Base-by-base conservation (phyloP, 2,329 filamentous ascomycete genomes). In the Verticillium albo-atrum region DNA sequence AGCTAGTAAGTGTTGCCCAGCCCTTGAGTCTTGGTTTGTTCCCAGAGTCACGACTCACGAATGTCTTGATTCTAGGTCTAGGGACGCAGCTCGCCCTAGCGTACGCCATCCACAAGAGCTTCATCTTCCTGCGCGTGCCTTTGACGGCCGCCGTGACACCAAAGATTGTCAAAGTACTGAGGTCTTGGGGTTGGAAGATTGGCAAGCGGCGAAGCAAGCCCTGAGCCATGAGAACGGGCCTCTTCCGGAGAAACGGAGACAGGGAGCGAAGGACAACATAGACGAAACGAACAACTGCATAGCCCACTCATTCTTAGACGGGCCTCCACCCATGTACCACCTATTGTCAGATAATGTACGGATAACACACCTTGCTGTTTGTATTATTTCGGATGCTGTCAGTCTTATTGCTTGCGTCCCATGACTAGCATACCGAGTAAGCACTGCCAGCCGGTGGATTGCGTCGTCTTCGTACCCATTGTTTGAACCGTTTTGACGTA, bases 101-200 rank as follows among this genome's bases (percentile, higher is more conserved):
- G 14, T 99, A 99, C 71, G 94, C 94, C 28, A 91, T 99, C 60
- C 95, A 99, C 81, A 99, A 99, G 78, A 96, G 90, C 67, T 92
- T 98, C 74, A 97, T 99, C 69, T 97, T 99, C 74, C 75, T 98
- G 65, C 86, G 95, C n/a, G 92, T 99, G 10, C 95, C 95, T 9
- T 77, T 98, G 64, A 95, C 95, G 1, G 92, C 91, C 14, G 94
- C 92, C 3, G 82, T 98, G 34, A 92, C 91, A 9, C 95, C 95
- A 1, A 97, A 96, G 75, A 88, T 98, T n/a, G 95, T 97, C 68
- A 96, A 92, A 75, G 85, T 87, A 14, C 79, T 99, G 28, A 82
- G 94, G 64, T 83, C 86, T 14, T 97, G 94, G 92, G 95, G 95
- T 5, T 98, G 91, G 89, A 87, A 98, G 71, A 95, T 99, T 70